phyloP scores from a whole-genome alignment of 2,329 filamentous ascomycete genomes.

The Aspergillus sp. region DNA sequence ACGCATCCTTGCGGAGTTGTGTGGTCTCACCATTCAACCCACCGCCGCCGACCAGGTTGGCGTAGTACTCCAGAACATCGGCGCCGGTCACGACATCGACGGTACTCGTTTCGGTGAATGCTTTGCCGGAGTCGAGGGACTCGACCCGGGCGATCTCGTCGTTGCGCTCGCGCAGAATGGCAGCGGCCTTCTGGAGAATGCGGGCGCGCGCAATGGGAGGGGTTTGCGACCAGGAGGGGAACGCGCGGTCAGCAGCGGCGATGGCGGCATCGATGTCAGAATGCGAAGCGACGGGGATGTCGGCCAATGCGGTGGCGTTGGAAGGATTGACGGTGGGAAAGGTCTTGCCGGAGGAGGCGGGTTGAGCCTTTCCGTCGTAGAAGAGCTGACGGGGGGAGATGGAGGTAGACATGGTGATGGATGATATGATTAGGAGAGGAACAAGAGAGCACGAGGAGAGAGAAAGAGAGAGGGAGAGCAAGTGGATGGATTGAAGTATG shows the following conservation, averaged over 20 bases:
- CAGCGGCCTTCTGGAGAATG: constrained; percentile 74
- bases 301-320: constrained; percentile 65
- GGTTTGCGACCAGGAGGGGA: constrained; percentile 73
- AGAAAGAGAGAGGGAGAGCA: constrained; percentile 3
- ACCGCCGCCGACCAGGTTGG: constrained; percentile 72
- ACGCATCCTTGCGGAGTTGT: constrained; percentile 71
- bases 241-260: constrained; percentile 67
- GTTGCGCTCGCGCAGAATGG: constrained; percentile 71
- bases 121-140: constrained; percentile 83
- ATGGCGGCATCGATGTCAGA: constrained; percentile 71
- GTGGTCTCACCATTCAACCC: constrained; percentile 79
- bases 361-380: constrained; percentile 69
- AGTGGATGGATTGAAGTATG: background rate
- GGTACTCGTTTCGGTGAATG: constrained; percentile 77
- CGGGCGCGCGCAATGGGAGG: constrained; percentile 72
- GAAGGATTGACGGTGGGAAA: constrained; percentile 76
- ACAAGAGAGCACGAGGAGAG: constrained; percentile 12
- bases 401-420: constrained; percentile 27
- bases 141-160: constrained; percentile 76
- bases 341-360: constrained; percentile 57
- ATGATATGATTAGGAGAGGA: constrained; percentile 21
- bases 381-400: constrained; percentile 64
- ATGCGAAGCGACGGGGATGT: constrained; percentile 68
- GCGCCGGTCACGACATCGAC: constrained; percentile 82
- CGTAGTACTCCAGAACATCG: constrained; percentile 84